Evolutionary conservation across 495 filamentous ascomycete species (phyloP), one percentile per base, ranked within the genome.

Genomic region (Penicillium argentinense): DNA sequence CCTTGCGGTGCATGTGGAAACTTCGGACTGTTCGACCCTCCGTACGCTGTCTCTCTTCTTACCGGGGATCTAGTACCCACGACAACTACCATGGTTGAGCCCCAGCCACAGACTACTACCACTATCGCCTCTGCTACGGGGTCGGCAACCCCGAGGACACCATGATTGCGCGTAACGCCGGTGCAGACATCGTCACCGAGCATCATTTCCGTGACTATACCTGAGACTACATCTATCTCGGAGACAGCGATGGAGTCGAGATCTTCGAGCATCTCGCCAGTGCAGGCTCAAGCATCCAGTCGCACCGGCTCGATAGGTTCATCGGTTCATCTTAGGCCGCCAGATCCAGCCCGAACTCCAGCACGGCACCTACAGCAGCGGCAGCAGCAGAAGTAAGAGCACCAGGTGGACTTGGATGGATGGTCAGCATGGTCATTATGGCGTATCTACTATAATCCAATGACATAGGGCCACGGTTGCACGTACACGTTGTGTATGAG

Each of bases 21-120:
- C 21, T 57, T 57, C 9, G 54, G 54, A 0, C 16, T 57, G n/a
- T 57, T 57, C 14, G 49, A 57, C 30, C 54, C 54, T n/a, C 54
- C 54, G 7, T 57, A 57, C 40, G 54, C 49, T 1, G 54, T 53
- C 3, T n/a, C 41, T 22, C 49, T 49, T 12, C 36, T 57, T 8
- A 48, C 40, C 36, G 54, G 49, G 26, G 49, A 45, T n/a, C 25
- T 57, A 9, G 54, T 49, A 0, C 49, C 54, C 9, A 28, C 21
- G 41, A 42, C 49, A 14, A 56, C 53, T 27, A 52, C 53, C 5
- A 18, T 13, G 26, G n/a, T 38, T 13, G 47, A 42, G 41, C 27
- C 46, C 21, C 21, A 45, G 42, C 27, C 41, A 16, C 33, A 49
- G 41, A 44, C 40, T 54, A 49, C 46, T 19, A 42, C 45, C 19